Conservation (phyloP, 164 flowering plant genomes). For the Pachysandra terminalis region DNA sequence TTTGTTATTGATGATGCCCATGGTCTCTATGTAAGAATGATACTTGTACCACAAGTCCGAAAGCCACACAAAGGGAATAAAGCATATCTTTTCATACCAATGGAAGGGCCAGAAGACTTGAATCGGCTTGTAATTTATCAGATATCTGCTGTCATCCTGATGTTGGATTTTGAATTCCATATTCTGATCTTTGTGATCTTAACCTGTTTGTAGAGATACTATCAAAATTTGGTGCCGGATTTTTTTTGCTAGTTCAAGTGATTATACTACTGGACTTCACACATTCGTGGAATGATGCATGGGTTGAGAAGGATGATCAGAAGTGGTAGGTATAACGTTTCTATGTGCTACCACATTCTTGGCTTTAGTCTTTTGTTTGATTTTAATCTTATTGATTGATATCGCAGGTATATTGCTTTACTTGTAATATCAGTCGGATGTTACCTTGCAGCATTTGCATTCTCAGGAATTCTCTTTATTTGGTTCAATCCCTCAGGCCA, state of each 20-base stretch:
- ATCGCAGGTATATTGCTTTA: constrained; percentile 74
- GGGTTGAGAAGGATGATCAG: constrained; percentile 94
- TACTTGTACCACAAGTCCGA: not conserved
- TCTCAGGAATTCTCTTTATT: constrained; percentile 75
- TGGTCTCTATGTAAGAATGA: not conserved
- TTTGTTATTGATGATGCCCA: too few relatives aligned
- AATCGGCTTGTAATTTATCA: too few relatives aligned
- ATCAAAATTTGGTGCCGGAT: constrained; percentile 90
- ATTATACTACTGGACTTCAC: constrained; percentile 75
- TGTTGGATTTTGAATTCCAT: not conserved
- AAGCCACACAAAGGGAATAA: too few relatives aligned
- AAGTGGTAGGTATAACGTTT: constrained; percentile 59
- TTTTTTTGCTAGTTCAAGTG: constrained; percentile 90
- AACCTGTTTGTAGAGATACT: constrained; percentile 45
- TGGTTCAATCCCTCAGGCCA: constrained; percentile 98
- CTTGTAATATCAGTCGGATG: constrained; percentile 74
- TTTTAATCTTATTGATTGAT: constrained; percentile 9
- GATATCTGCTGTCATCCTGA: too few relatives aligned
- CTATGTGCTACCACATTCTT: constrained; percentile 3
- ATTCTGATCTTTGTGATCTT: not conserved
- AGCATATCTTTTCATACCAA: too few relatives aligned
- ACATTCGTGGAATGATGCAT: constrained; percentile 90
- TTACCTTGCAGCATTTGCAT: constrained; percentile 66
- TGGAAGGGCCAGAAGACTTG: too few relatives aligned
- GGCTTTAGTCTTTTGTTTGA: not conserved